Evolutionary conservation across 2,329 filamentous ascomycete species (phyloP).

Genomic region (Penicillium sclerotigenum): DNA sequence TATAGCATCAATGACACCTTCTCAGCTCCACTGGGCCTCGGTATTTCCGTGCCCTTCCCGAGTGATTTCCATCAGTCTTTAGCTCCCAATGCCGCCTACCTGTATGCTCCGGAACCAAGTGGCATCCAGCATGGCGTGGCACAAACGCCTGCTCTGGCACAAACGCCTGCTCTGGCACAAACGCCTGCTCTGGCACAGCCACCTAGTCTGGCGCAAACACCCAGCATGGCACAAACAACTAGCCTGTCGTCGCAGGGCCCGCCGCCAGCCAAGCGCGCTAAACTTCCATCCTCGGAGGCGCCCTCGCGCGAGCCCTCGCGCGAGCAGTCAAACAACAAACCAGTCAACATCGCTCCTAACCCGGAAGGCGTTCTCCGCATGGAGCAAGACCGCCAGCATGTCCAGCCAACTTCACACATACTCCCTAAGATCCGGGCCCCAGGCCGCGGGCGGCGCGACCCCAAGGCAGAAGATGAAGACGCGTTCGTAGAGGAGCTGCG

Average conservation of each 20-base stretch:
- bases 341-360: conserved; percentile 39
- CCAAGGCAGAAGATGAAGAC: conserved; percentile 41
- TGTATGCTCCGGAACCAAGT: conserved; percentile 23
- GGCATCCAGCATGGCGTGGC: conserved; percentile 19
- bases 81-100: conserved; percentile 26
- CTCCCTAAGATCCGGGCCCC: conserved; percentile 29
- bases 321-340: conserved; percentile 24
- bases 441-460: conserved; percentile 36
- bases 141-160: conserved; percentile 22
- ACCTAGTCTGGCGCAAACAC: conserved; percentile 23
- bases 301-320: background rate
- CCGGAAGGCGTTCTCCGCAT: conserved; percentile 40
- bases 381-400: conserved; percentile 35
- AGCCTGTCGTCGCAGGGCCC: conserved; percentile 24
- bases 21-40: conserved; percentile 35
- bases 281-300: conserved; percentile 21
- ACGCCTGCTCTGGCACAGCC: too few relatives aligned
- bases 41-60: conserved; percentile 37
- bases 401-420: conserved; percentile 26
- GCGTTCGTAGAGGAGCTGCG: conserved; percentile 39
- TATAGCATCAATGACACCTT: conserved; percentile 33
- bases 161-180: conserved; percentile 23
- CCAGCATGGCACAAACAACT: conserved; percentile 19
- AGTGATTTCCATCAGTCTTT: conserved; percentile 28
- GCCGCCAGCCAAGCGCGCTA: conserved; percentile 24